Percentiles rank a stretch among this genome's conserved stretches.
phyloP scores from a whole-genome alignment of 768 basidiomycete genomes.

The Mrakia gelida region DNA sequence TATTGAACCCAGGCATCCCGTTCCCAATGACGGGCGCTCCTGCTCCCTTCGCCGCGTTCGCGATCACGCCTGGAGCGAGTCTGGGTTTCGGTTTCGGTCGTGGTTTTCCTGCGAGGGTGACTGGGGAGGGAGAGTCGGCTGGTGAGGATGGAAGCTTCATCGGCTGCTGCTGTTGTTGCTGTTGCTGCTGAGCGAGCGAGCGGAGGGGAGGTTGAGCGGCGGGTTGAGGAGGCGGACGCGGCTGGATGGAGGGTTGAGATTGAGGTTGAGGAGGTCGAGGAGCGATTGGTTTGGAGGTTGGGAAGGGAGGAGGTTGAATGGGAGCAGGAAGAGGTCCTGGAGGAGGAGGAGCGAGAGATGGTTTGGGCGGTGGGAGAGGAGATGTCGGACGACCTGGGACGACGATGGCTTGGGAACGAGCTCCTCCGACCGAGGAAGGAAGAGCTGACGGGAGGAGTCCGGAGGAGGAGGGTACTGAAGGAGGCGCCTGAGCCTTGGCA shows the following conservation, averaged over 20 bases:
- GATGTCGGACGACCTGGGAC: not conserved
- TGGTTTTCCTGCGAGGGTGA: not conserved
- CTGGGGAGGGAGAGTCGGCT: slow-evolving; percentile 3
- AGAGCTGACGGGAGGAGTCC: not conserved
- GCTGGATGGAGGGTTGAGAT: not conserved
- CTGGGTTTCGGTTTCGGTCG: slow-evolving; percentile 1
- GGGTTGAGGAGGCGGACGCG: not conserved
- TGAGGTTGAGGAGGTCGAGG: not conserved
- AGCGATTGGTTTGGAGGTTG: not conserved
- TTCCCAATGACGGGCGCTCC: not conserved
- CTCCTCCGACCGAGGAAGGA: not conserved
- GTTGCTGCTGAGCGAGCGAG: not conserved
- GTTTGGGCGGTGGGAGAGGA: not conserved
- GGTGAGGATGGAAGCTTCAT: not conserved
- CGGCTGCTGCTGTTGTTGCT: not conserved
- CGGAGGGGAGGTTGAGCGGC: not conserved
- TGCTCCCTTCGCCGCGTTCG: not conserved
- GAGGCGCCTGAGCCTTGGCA: not conserved
- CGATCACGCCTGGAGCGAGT: slow-evolving; percentile 11
- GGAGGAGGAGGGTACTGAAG: not conserved
- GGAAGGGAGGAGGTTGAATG: not conserved
- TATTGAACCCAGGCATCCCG: not conserved
- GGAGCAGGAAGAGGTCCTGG: not conserved
- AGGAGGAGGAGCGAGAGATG: not conserved
- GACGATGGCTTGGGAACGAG: not conserved